Conservation (phyloP, 345 rosid genomes). For the Odontarrhena argentea region DNA sequence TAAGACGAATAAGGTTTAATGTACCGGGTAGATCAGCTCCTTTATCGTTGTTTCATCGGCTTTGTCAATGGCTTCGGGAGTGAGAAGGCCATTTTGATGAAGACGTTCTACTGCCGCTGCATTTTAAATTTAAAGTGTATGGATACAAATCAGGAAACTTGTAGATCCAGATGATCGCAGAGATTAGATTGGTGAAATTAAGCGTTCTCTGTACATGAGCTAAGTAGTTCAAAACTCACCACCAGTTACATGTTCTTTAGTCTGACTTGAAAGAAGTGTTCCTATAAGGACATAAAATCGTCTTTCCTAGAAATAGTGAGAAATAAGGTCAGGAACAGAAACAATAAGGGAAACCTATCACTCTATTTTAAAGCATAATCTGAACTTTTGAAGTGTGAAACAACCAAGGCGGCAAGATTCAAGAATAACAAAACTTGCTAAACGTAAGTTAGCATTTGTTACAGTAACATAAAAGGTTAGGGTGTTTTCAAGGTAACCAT, state of each 20-base stretch:
- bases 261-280: constrained; percentile 78
- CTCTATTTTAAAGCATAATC: background rate
- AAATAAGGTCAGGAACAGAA: constrained; percentile 18
- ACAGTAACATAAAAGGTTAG: background rate
- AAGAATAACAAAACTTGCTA: constrained; percentile 2
- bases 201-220: background rate
- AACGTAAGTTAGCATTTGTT: background rate
- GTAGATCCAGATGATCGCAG: constrained; percentile 5
- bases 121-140: constrained; percentile 17
- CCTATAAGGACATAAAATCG: constrained; percentile 69
- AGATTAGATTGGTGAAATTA: constrained; percentile 1
- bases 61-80: constrained; percentile 76
- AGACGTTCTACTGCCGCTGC: constrained; percentile 91
- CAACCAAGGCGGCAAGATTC: background rate
- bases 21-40: constrained; percentile 86
- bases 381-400: background rate
- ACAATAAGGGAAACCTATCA: constrained; percentile 3
- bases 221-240: constrained; percentile 46
- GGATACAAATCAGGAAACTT: constrained; percentile 13
- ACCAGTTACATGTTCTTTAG: constrained; percentile 64
- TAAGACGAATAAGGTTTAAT: constrained; percentile 20
- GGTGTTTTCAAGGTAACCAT: constrained; percentile 1
- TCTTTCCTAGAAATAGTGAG: constrained; percentile 52
- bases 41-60: constrained; percentile 79
- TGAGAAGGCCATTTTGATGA: constrained; percentile 63